A percentile compares a stretch with the other conserved stretches of the same genome.
phyloP scores from a whole-genome alignment of 2,329 filamentous ascomycete species.

The Diaporthe vaccinii region DNA sequence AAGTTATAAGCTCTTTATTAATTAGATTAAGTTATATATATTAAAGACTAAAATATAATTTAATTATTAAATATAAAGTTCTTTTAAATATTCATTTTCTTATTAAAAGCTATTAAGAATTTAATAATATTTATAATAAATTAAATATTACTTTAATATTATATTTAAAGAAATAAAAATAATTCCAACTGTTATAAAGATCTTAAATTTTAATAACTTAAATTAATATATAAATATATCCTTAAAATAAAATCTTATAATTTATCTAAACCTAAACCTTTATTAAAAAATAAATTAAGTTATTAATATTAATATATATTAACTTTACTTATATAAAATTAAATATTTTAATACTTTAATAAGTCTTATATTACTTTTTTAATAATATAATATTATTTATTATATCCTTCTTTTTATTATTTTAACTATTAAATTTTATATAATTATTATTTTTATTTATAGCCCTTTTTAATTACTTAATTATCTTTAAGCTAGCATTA shows the following conservation, averaged over 20 bases:
- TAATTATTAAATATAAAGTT: neutral
- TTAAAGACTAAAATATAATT: neutral
- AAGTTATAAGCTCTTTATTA: neutral
- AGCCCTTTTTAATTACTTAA: no score
- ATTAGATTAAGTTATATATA: neutral
- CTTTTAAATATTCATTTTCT: neutral
- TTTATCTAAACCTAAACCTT: neutral
- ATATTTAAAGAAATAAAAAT: neutral
- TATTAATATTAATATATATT: no score
- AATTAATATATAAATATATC: neutral
- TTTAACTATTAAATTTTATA: no score
- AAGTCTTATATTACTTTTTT: neutral
- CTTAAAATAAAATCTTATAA: neutral
- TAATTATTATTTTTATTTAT: no score
- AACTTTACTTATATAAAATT: no score
- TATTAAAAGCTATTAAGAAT: neutral
- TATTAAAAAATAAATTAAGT: neutral
- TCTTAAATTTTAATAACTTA: neutral
- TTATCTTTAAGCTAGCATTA: no score
- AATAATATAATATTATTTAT: accelerated
- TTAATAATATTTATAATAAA: no score
- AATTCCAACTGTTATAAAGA: no score
- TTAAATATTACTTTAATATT: neutral
- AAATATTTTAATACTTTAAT: neutral
- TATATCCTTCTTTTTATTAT: no score